These are phyloP conservation scores for Russula lepida DNA, from an alignment of 768 basidiomycete genomes.

Conservation along the genomic window DNA sequence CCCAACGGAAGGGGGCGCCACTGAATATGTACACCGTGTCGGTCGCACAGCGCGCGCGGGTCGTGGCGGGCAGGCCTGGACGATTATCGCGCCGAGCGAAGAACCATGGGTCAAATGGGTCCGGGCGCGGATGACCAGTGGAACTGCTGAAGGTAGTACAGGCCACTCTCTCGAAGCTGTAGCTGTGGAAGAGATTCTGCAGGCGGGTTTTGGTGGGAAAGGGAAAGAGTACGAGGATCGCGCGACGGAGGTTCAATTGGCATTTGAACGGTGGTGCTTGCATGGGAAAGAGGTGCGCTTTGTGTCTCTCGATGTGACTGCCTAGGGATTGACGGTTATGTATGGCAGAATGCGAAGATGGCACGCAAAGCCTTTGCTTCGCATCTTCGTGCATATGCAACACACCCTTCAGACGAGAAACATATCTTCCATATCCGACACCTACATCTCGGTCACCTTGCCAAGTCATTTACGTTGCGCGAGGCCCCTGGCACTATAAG, in stretches of 20 bases:
- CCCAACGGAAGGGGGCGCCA: slow-evolving; percentile 93
- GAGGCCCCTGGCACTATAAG: slow-evolving; percentile 59
- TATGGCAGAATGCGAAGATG: slow-evolving; percentile 55
- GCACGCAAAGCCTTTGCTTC: slow-evolving; percentile 86
- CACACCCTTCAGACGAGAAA: slow-evolving; percentile 92
- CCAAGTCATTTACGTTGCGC: slow-evolving; percentile 85
- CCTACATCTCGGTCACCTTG: slow-evolving; percentile 89
- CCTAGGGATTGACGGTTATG: background rate
- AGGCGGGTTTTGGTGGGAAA: slow-evolving; percentile 79
- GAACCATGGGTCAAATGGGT: slow-evolving; percentile 88
- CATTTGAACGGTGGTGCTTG: slow-evolving; percentile 92
- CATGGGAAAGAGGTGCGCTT: slow-evolving; percentile 50
- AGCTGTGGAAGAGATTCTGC: slow-evolving; percentile 61
- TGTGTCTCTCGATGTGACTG: background rate
- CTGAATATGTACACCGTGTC: slow-evolving; percentile 94
- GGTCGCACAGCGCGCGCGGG: slow-evolving; percentile 96
- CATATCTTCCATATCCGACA: slow-evolving; percentile 94
- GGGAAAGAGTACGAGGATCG: slow-evolving; percentile 74
- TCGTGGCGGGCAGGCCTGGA: slow-evolving; percentile 93
- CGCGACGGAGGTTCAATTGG: slow-evolving; percentile 92
- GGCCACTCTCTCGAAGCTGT: slow-evolving; percentile 49
- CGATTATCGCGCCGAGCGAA: slow-evolving; percentile 82
- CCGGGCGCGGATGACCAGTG: slow-evolving; percentile 67
- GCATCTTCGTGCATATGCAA: slow-evolving; percentile 93
- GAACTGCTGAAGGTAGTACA: slow-evolving; percentile 29